phyloP scores from a whole-genome alignment of 352 stramenopile species.

The Phytophthora lateralis region DNA sequence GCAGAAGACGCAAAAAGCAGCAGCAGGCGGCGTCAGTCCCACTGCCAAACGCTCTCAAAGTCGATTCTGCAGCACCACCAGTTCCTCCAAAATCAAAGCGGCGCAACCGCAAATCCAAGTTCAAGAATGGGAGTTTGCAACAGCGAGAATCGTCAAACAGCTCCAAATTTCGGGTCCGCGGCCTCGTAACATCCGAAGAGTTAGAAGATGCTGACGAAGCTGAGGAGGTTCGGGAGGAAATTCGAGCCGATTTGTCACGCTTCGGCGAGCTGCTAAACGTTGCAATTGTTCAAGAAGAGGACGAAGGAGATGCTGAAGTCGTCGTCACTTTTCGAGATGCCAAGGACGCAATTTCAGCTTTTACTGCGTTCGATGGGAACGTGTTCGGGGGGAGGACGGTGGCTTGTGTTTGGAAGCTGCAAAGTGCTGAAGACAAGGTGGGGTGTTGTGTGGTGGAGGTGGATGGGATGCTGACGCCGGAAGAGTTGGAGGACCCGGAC shows the following conservation, averaged over 20 bases:
- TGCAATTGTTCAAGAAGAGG: constrained; percentile 20
- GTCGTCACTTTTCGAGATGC: constrained; percentile 23
- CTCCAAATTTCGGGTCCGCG: constrained; percentile 33
- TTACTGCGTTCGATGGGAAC: constrained; percentile 32
- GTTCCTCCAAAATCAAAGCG: constrained; percentile 11
- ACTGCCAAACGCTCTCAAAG: background rate
- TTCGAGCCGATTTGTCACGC: constrained; percentile 36
- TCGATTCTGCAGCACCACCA: constrained; percentile 3
- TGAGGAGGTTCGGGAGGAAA: constrained; percentile 46
- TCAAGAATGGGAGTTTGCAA: constrained; percentile 32
- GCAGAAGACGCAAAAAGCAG: constrained; percentile 25
- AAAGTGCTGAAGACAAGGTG: background rate
- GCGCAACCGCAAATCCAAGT: constrained; percentile 41
- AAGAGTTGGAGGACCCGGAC: constrained; percentile 50
- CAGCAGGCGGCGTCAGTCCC: background rate
- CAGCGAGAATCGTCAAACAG: constrained; percentile 1
- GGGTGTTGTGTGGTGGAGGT: constrained; percentile 5
- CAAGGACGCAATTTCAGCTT: constrained; percentile 15
- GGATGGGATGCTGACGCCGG: constrained; percentile 21
- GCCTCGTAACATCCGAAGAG: constrained; percentile 50
- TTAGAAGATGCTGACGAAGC: constrained; percentile 61
- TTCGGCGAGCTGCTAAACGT: constrained; percentile 32
- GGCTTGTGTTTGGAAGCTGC: constrained; percentile 22
- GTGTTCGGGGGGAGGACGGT: constrained; percentile 38
- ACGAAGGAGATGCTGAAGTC: constrained; percentile 20